Conservation (phyloP, 495 filamentous ascomycete genomes). For the Achaetomiella virescens region DNA sequence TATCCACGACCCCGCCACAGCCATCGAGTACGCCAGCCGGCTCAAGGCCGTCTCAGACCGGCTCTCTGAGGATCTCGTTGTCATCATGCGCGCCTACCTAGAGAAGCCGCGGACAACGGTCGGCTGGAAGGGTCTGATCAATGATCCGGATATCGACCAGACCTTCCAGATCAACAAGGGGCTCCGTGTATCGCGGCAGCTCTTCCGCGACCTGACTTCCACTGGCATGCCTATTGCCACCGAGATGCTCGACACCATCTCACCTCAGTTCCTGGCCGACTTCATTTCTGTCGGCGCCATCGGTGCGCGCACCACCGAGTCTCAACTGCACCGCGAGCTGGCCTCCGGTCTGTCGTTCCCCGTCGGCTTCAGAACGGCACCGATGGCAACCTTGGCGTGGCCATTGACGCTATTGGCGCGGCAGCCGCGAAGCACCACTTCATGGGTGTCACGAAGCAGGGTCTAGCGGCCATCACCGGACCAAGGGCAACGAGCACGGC, state of each 20-base stretch:
- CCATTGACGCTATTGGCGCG: conserved; percentile 91
- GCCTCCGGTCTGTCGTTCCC: conserved; percentile 97
- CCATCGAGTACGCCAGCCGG: conserved; percentile 76
- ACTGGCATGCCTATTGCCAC: conserved; percentile 87
- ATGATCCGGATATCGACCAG: conserved; percentile 96
- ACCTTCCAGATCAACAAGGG: conserved; percentile 99
- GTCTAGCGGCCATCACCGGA: conserved; percentile 93
- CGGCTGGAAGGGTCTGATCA: conserved; percentile 98
- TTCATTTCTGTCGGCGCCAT: conserved; percentile 93
- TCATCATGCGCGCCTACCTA: conserved; percentile 98
- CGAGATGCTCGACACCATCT: conserved; percentile 98
- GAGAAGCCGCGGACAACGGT: conserved; percentile 99
- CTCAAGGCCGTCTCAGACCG: conserved; percentile 68
- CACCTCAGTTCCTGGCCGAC: conserved; percentile 90
- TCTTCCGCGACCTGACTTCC: conserved; percentile 84
- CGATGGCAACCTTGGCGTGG: conserved; percentile 88
- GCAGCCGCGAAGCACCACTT: conserved; percentile 92
- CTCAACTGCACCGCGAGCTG: conserved; percentile 89
- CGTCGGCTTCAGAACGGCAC: conserved; percentile 99
- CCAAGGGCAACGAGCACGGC: conserved; percentile 88
- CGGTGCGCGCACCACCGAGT: conserved; percentile 95
- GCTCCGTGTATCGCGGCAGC: conserved; percentile 74
- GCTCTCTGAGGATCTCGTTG: conserved; percentile 74
- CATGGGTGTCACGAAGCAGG: conserved; percentile 99
- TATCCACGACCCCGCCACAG: conserved; percentile 85